Conservation (phyloP, 2,329 filamentous ascomycete species). For the Fusarium floridanum region DNA sequence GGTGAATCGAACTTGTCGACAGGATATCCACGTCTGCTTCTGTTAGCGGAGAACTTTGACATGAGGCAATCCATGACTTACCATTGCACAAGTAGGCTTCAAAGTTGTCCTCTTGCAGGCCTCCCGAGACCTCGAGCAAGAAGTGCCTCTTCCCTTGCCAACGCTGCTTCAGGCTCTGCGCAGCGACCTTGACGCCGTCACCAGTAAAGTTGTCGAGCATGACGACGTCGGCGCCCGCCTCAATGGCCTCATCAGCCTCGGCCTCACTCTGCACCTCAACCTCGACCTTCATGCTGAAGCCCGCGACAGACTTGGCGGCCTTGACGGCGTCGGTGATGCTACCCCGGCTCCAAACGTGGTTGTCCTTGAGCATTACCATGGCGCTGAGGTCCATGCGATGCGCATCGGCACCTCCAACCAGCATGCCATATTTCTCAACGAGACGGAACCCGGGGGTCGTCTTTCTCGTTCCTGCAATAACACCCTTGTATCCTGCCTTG, state of each 20-base stretch:
- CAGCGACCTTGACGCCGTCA: constrained; percentile 80
- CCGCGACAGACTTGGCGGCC: constrained; percentile 85
- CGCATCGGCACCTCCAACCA: constrained; percentile 91
- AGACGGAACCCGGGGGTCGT: constrained; percentile 95
- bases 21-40: constrained; percentile 91
- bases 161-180: constrained; percentile 79
- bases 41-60: constrained; percentile 9
- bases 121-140: constrained; percentile 92
- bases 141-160: constrained; percentile 83
- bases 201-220: constrained; percentile 98
- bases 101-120: constrained; percentile 87
- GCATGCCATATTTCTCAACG: constrained; percentile 98
- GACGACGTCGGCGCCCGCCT: constrained; percentile 91
- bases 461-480: constrained; percentile 94
- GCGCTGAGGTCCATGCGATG: constrained; percentile 91
- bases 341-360: constrained; percentile 93
- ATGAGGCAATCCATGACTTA: constrained; percentile 53
- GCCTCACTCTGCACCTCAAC: constrained; percentile 92
- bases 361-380: constrained; percentile 99
- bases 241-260: constrained; percentile 92
- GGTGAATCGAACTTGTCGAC: constrained; percentile 96
- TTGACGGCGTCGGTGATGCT: constrained; percentile 88
- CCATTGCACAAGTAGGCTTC: constrained; percentile 81
- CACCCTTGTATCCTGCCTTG: constrained; percentile 80
- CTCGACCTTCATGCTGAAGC: constrained; percentile 94